Percentiles rank a stretch among this genome's conserved stretches.
These are phyloP conservation scores for Lepidium sativum DNA, from an alignment of 345 rosid species.

Conservation along the genomic window DNA sequence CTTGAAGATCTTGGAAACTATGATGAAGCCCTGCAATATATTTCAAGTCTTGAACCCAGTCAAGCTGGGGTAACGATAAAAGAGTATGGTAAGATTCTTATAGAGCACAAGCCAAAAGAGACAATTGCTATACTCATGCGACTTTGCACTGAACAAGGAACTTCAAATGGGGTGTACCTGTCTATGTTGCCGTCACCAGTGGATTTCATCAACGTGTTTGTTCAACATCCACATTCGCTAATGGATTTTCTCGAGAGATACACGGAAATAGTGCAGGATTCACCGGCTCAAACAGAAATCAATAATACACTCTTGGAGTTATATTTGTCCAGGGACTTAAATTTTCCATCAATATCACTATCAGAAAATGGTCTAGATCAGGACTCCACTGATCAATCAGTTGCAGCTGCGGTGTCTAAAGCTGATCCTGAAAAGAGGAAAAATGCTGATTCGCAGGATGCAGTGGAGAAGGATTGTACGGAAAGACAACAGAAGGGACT, in stretches of 20 bases:
- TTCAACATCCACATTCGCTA: slow-evolving; percentile 76
- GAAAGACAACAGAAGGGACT: slow-evolving; percentile 79
- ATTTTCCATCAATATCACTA: slow-evolving; percentile 71
- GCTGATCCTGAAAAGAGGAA: slow-evolving; percentile 37
- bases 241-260: slow-evolving; percentile 89
- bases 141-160: slow-evolving; percentile 76
- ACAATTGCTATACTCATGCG: slow-evolving; percentile 82
- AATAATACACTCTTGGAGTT: slow-evolving; percentile 87
- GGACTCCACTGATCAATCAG: slow-evolving; percentile 34
- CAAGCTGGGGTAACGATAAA: slow-evolving; percentile 93
- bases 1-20: slow-evolving; percentile 93
- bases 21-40: slow-evolving; percentile 87
- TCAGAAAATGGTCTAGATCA: slow-evolving; percentile 42
- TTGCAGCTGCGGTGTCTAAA: slow-evolving; percentile 27
- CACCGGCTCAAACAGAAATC: slow-evolving; percentile 98
- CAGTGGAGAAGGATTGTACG: slow-evolving; percentile 29
- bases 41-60: slow-evolving; percentile 91
- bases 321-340: slow-evolving; percentile 82
- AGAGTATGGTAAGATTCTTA: slow-evolving; percentile 93
- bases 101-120: slow-evolving; percentile 82
- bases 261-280: slow-evolving; percentile 70
- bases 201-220: slow-evolving; percentile 86
- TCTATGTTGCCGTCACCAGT: slow-evolving; percentile 97
- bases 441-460: slow-evolving; percentile 29
- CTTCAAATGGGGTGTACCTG: slow-evolving; percentile 57